Percentiles rank a stretch among this genome's conserved stretches.
These are phyloP conservation scores for Myriosclerotinia scirpicola DNA, from an alignment of 2,329 filamentous ascomycete genomes.

Conservation along the genomic window DNA sequence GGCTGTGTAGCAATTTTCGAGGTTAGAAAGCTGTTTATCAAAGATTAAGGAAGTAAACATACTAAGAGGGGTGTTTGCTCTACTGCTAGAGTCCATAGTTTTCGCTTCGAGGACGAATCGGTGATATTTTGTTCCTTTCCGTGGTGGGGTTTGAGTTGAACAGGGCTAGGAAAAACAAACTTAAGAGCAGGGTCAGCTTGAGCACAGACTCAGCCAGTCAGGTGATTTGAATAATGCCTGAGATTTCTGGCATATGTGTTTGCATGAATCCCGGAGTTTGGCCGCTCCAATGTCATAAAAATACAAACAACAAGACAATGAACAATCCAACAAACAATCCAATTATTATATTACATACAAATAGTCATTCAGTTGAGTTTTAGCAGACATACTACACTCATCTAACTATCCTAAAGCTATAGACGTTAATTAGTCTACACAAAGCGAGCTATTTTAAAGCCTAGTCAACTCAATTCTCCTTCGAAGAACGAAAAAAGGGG, in stretches of 20 bases:
- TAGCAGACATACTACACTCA: background rate
- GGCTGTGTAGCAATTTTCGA: conserved; percentile 2
- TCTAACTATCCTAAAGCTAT: background rate
- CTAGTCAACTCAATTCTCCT: background rate
- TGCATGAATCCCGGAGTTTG: background rate
- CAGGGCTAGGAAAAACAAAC: background rate
- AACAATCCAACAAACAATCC: background rate
- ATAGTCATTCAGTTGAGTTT: background rate
- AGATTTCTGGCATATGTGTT: background rate
- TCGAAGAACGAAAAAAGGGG: background rate
- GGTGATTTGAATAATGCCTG: background rate
- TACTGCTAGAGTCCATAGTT: background rate
- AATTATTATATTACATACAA: background rate
- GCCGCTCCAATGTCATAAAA: background rate
- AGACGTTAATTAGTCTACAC: background rate
- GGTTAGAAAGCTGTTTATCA: conserved; percentile 1
- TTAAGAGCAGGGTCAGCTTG: background rate
- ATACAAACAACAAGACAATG: background rate
- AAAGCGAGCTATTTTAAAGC: background rate
- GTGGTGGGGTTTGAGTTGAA: background rate
- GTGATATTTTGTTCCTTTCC: background rate
- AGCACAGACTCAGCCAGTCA: background rate
- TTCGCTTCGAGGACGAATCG: background rate
- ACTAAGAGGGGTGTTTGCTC: background rate
- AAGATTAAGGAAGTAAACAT: conserved; percentile 10